Evolutionary conservation across 345 rosid species (phyloP), one percentile per base, ranked within the genome.

Genomic region (Geranium rotundifolium): DNA sequence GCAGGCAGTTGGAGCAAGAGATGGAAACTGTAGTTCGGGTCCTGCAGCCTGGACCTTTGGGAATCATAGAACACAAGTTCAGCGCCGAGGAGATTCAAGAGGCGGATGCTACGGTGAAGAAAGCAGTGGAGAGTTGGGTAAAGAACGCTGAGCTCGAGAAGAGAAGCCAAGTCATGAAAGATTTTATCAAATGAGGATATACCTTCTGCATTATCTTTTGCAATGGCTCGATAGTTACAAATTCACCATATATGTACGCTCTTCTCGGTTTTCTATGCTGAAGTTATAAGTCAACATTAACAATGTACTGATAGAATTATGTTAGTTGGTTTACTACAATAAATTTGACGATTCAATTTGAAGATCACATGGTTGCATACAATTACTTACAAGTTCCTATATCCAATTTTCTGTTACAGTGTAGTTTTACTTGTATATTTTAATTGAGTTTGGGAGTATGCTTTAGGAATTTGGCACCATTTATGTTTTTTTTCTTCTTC

Each of bases 11-110:
- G 19, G 96, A 89, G 79, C 72, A 77, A 70, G 98, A 92, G 70
- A 81, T 82, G 69, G 95, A 89, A 74, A 92, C 91, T 14, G 95
- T 87, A 70, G 72, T 87, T 61, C 83, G 72, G 70, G 93, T 89
- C 19, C 77, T 87, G 70, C 95, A 87, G 72, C 96, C 95, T 31
- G 98, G 95, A 55, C 95, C 98, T 10, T 56, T 87, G 71, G 96
- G 95, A 56, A 83, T 87, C 54, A 77, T 85, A 54, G 93, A 92
- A 69, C 96, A 87, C 83, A 85, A 89, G 71, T 92, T 89, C 79
- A 79, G 89, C 1, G 78, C 76, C 1, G 81, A 82, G 72, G 91
- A 91, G 77, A 78, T 91, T 16, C 68, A 62, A 0, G 75, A 77
- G 30, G 95, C 96, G 0, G 81, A 78, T 67, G 91, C 83, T 67